Evolutionary conservation across 139 green algal species (phyloP).

Genomic region (Chlorella vulgaris): DNA sequence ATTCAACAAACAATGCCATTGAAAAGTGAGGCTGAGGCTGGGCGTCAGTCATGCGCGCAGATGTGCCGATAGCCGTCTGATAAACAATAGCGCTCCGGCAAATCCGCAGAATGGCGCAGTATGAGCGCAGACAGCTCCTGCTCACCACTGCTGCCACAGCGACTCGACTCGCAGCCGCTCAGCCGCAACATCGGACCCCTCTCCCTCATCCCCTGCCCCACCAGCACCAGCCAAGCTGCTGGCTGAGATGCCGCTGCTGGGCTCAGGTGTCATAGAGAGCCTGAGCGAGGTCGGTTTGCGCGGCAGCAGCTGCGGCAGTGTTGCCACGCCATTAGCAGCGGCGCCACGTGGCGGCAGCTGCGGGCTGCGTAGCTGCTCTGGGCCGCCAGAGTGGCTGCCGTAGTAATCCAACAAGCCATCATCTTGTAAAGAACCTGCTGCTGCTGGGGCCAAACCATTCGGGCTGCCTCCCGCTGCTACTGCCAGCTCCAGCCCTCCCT

Average conservation of each 20-base stretch:
- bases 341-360: not conserved
- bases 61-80: too few species aligned
- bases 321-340: not conserved
- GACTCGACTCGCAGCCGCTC: slow-evolving; percentile 35
- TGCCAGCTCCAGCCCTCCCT: not conserved
- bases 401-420: slow-evolving; percentile 16
- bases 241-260: not conserved
- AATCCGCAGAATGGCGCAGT: too few species aligned
- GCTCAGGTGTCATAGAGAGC: not conserved
- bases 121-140: too few species aligned
- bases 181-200: slow-evolving; percentile 38
- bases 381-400: not conserved
- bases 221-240: not conserved
- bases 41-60: too few species aligned
- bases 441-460: not conserved
- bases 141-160: slow-evolving; percentile 35
- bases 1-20: not conserved
- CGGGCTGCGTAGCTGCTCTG: slow-evolving; percentile 4
- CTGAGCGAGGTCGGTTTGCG: slow-evolving; percentile 31
- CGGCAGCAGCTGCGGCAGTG: not conserved
- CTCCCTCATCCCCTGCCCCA: not conserved
- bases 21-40: not conserved
- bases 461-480: not conserved
- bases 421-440: too few species aligned
- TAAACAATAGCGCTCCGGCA: too few species aligned